phyloP scores from a whole-genome alignment of 495 filamentous ascomycete genomes.

The Penicillium taxi region DNA sequence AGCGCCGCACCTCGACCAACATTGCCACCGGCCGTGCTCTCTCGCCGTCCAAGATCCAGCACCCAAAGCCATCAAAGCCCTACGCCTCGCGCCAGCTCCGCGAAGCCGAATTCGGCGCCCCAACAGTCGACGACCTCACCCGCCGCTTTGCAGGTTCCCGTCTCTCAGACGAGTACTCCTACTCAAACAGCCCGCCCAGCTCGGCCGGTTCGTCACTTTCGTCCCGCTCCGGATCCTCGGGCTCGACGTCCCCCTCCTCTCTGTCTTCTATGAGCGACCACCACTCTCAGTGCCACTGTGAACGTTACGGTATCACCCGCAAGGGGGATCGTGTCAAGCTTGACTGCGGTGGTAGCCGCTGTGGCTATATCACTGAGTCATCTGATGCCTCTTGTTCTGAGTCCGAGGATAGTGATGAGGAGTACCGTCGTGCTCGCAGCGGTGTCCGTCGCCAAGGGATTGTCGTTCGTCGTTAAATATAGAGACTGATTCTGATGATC shows the following conservation, averaged over 20 bases:
- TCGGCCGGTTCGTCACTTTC: constrained; percentile 68
- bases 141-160: constrained; percentile 63
- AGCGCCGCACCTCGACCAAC: constrained; percentile 40
- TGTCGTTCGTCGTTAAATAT: constrained; percentile 56
- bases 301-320: constrained; percentile 94
- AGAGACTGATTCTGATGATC: no score
- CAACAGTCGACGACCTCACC: constrained; percentile 64
- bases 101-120: constrained; percentile 58
- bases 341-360: constrained; percentile 82
- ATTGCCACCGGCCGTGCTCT: constrained; percentile 81
- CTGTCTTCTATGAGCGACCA: constrained; percentile 67
- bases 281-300: constrained; percentile 69
- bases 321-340: constrained; percentile 86
- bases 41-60: constrained; percentile 79
- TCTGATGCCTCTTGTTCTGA: constrained; percentile 45
- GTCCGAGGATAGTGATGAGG: constrained; percentile 54
- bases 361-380: constrained; percentile 62
- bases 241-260: constrained; percentile 61
- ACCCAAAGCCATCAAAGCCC: constrained; percentile 82
- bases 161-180: constrained; percentile 60
- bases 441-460: constrained; percentile 67
- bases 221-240: constrained; percentile 66
- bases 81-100: constrained; percentile 79
- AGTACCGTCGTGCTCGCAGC: constrained; percentile 36
- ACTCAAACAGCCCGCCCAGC: constrained; percentile 59